Conservation (phyloP, 2,329 filamentous ascomycete species). For the Xylaria sp. region DNA sequence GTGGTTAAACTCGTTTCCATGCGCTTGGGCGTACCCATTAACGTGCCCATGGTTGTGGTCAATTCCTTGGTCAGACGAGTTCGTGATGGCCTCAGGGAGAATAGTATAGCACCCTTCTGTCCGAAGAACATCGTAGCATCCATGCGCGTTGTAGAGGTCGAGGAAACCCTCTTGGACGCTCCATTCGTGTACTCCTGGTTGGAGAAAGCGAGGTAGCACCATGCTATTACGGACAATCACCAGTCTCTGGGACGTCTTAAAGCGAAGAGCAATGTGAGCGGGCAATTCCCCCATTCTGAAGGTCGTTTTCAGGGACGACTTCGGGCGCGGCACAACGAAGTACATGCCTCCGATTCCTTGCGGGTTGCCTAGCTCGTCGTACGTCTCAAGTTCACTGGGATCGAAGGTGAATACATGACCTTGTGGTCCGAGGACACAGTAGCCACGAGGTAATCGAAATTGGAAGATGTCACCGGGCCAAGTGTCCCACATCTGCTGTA, state of each 20-base stretch:
- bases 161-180: constrained; percentile 27
- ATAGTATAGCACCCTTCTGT: constrained; percentile 2
- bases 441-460: constrained; percentile 26
- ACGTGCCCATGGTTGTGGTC: background rate
- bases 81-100: background rate
- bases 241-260: constrained; percentile 16
- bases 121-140: constrained; percentile 18
- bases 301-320: background rate
- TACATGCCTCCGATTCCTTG: constrained; percentile 31
- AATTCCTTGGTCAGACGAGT: no score
- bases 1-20: background rate
- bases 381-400: constrained; percentile 12
- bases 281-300: constrained; percentile 14
- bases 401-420: constrained; percentile 32
- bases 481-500: constrained; percentile 4
- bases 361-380: constrained; percentile 19
- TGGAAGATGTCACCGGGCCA: constrained; percentile 30
- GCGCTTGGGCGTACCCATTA: background rate
- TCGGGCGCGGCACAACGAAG: constrained; percentile 1
- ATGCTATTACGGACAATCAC: constrained; percentile 28
- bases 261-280: constrained; percentile 11
- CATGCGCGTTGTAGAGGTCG: constrained; percentile 22
- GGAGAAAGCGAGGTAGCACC: constrained; percentile 26
- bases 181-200: constrained; percentile 31
- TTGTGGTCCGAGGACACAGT: constrained; percentile 17